A percentile compares a stretch with the other conserved stretches of the same genome.
Conservation (phyloP, 352 stramenopile species). For the Globisporangium cederbergense region DNA sequence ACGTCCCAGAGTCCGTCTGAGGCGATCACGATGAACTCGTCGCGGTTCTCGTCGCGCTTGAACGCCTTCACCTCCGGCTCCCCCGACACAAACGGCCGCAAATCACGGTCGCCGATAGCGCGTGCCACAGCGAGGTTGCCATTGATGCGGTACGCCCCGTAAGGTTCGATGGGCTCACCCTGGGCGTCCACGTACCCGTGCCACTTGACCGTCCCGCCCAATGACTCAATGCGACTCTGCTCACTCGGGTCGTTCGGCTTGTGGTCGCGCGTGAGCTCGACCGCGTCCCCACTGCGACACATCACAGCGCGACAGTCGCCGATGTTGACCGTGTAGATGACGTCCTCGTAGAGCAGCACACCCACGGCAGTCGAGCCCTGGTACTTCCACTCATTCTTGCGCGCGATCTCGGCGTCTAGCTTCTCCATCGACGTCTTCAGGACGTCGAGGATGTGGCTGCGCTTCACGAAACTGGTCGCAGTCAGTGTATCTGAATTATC, state of each 20-base stretch:
- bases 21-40: constrained; percentile 92
- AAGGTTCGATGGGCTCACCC: constrained; percentile 85
- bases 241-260: constrained; percentile 87
- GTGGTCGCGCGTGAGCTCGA: constrained; percentile 85
- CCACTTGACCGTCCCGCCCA: constrained; percentile 88
- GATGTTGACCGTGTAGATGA: constrained; percentile 89
- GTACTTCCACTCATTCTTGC: constrained; percentile 71
- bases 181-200: constrained; percentile 83
- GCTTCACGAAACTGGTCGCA: constrained; percentile 13
- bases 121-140: constrained; percentile 89
- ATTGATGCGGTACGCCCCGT: constrained; percentile 91
- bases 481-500: neutral
- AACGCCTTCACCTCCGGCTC: constrained; percentile 81
- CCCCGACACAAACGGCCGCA: constrained; percentile 80
- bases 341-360: constrained; percentile 72
- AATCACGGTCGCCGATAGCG: constrained; percentile 88
- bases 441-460: constrained; percentile 33
- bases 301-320: constrained; percentile 94
- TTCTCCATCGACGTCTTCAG: constrained; percentile 44
- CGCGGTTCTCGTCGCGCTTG: constrained; percentile 68
- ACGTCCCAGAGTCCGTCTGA: constrained; percentile 94
- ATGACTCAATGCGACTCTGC: constrained; percentile 64
- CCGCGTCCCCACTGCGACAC: constrained; percentile 65
- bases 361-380: constrained; percentile 76
- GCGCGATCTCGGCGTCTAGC: constrained; percentile 58